A percentile compares a stretch with the other conserved stretches of the same genome.
phyloP scores from a whole-genome alignment of 73 alveolate genomes.

The Uronychia binucleata region DNA sequence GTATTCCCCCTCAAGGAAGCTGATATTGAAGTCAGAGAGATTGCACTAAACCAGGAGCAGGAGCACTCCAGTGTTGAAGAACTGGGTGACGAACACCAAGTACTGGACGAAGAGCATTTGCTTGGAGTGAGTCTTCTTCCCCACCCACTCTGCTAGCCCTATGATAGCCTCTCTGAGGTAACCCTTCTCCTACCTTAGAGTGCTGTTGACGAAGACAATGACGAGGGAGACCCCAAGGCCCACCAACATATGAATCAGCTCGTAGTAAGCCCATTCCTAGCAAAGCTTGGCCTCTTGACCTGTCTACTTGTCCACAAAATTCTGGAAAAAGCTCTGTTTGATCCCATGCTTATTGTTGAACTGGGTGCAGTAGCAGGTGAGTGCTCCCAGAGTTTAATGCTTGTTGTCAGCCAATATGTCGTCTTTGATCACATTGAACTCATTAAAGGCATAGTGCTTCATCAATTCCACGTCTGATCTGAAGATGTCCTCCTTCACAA shows the following conservation, averaged over 20 bases:
- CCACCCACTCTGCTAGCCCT: slow-evolving; percentile 19
- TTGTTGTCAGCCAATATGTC: background rate
- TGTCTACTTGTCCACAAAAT: background rate
- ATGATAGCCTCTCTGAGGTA: slow-evolving; percentile 16
- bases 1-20: background rate
- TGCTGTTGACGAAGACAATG: slow-evolving; percentile 35
- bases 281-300: background rate
- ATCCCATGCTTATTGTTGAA: background rate
- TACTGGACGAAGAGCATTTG: slow-evolving; percentile 3
- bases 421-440: background rate
- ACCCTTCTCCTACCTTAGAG: background rate
- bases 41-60: slow-evolving; percentile 37
- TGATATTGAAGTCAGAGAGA: slow-evolving; percentile 28
- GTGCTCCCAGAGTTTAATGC: background rate
- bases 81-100: slow-evolving; percentile 42
- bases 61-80: slow-evolving; percentile 59
- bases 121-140: slow-evolving; percentile 35
- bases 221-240: slow-evolving; percentile 14
- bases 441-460: background rate
- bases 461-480: background rate
- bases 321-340: too few relatives aligned
- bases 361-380: background rate
- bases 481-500: background rate
- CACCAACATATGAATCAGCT: background rate
- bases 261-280: background rate